phyloP scores from a whole-genome alignment of 1,284 basidiomycete species.

The Fomes fomentarius region DNA sequence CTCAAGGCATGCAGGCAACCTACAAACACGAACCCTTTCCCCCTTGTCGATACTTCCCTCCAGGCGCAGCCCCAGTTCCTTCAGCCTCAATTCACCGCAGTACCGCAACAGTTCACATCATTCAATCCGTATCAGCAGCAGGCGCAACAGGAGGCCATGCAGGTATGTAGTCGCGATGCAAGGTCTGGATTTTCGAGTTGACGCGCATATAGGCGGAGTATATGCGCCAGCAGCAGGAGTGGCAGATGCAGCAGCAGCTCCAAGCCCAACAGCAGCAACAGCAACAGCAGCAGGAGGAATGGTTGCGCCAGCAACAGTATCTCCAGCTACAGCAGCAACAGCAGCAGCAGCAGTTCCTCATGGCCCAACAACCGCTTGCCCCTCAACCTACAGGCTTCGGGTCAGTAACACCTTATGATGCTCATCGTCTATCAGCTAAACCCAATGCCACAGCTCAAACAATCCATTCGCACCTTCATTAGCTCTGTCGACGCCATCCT shows the following conservation, averaged over 20 bases:
- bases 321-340: conserved; percentile 62
- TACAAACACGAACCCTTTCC: conserved; percentile 57
- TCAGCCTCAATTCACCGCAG: conserved; percentile 70
- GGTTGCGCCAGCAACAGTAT: conserved; percentile 67
- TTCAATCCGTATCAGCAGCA: conserved; percentile 98
- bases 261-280: conserved; percentile 54
- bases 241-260: conserved; percentile 56
- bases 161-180: conserved; percentile 39
- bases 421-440: background rate
- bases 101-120: conserved; percentile 77
- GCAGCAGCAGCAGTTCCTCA: conserved; percentile 40
- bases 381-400: conserved; percentile 77
- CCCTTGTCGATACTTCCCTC: conserved; percentile 67
- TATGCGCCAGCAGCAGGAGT: conserved; percentile 73
- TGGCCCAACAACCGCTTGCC: conserved; percentile 51
- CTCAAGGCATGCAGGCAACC: conserved; percentile 8
- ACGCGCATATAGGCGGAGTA: conserved; percentile 58
- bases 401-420: conserved; percentile 34
- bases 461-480: conserved; percentile 31
- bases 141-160: conserved; percentile 83
- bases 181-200: background rate
- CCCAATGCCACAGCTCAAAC: conserved; percentile 76
- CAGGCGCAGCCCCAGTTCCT: conserved; percentile 46
- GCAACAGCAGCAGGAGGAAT: conserved; percentile 67
- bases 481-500: conserved; percentile 19